Percentiles rank a stretch among this genome's conserved stretches.
Evolutionary conservation across 768 basidiomycete species (phyloP).

Genomic region (Aureoboletus auriporus): DNA sequence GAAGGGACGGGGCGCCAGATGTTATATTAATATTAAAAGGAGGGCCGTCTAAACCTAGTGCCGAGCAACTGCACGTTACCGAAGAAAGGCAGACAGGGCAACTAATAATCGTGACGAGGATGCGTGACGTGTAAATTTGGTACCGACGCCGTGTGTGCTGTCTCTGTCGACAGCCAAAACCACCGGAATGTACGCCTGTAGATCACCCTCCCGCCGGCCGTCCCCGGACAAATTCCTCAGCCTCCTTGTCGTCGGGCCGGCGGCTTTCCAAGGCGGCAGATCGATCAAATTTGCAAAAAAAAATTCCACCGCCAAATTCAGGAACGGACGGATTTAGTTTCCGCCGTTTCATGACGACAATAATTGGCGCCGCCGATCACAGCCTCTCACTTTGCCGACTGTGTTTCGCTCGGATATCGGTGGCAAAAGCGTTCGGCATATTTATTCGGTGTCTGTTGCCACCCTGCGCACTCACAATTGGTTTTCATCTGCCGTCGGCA

Average conservation of each 20-base stretch:
- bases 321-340: neutral
- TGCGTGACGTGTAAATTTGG: neutral
- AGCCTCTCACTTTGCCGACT: neutral
- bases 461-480: neutral
- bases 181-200: too few relatives aligned
- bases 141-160: neutral
- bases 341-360: constrained; percentile 5
- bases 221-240: constrained; percentile 19
- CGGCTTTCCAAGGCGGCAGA: constrained; percentile 29
- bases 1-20: constrained; percentile 13
- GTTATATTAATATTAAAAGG: constrained; percentile 17
- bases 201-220: constrained; percentile 27
- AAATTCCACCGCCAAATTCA: constrained; percentile 3
- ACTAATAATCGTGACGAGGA: constrained; percentile 7
- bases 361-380: neutral
- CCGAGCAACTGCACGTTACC: constrained; percentile 23
- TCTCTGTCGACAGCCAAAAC: constrained; percentile 1
- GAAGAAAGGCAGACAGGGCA: constrained; percentile 14
- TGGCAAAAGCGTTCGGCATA: constrained; percentile 5
- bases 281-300: constrained; percentile 17
- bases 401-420: neutral
- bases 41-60: constrained; percentile 28
- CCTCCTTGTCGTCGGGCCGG: constrained; percentile 28
- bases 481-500: constrained; percentile 26
- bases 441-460: constrained; percentile 18